Evolutionary conservation across 1,284 basidiomycete genomes (phyloP), one percentile per base, ranked within the genome.

Genomic region (Dichomitus squalens): DNA sequence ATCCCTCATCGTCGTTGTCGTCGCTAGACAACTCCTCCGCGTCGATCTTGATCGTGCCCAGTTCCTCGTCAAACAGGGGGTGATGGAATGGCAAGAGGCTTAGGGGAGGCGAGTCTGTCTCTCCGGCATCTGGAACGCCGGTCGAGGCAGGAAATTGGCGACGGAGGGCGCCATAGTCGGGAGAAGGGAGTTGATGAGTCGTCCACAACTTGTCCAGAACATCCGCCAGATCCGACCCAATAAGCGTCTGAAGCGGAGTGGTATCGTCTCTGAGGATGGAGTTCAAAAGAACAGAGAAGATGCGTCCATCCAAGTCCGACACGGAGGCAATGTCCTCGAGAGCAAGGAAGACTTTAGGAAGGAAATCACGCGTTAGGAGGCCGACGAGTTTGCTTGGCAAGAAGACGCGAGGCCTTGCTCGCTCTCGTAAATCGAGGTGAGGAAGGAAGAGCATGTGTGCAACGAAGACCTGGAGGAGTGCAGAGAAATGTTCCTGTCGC

Each of bases 21-120:
- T 68, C 67, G 35, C 75, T 67, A 40, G 41, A 44, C 21, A n/a
- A n/a, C 23, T 60, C 55, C 1, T 63, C 58, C 12, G 70, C 64
- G 1, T 68, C 67, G 38, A 75, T 67, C 39, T 72, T 64, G 23
- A 85, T 72, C 20, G 71, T 55, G 1, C 73, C 68, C 20, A 83
- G 75, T 55, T 79, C 74, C 7, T 74, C 68, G 49, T 82, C 77
- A 56, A 88, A 80, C n/a, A 83, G 67, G 0, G 71, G 69, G 61
- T 84, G 79, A 21, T 69, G 67, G 65, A 87, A 87, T 0, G 82
- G 78, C 20, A 86, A 75, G 1, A 86, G 68, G 2, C 66, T 67
- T 21, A 70, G 43, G 20, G 56, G 35, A 3, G 33, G 29, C 21
- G 11, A 44, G 20, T 57, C 49, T 12, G 14, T 43, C 34, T 14